Evolutionary conservation across 192 early-diverging fungal species (phyloP), one percentile per base, ranked within the genome.

Genomic region (Gaertneriomyces semiglobifer): DNA sequence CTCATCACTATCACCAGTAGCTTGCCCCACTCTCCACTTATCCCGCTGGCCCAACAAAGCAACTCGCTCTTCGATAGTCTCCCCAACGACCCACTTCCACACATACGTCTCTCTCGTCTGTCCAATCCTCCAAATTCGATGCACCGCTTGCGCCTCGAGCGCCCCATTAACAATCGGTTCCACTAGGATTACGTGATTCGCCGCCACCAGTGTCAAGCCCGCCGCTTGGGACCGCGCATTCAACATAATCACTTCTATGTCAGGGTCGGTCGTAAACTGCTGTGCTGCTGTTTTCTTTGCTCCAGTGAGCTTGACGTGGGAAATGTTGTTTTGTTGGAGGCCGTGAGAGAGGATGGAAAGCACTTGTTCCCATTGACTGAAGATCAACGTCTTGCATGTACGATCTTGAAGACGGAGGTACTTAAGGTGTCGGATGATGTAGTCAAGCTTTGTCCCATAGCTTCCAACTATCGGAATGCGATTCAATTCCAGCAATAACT

Each of bases 361-460:
- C 7, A 84, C 78, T 25, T 72, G 56, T 25, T 76, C 77, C 80
- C 80, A 84, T 47, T 84, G 83, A 16, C 78, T 80, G 64, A 84
- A 84, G 19, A 82, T 38, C n/a, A 84, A 60, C 5, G 58, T 46
- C 63, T 80, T 80, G 39, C 72, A 65, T 0, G 51, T 61, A 18
- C 76, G 76, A 57, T 76, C 73, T 12, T 55, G 46, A 38, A 2
- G 6, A 7, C 48, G 52, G 59, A 84, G 44, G 56, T 71, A 60
- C 4, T 70, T 44, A 5, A 84, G 50, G 65, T 84, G 83, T 20
- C 66, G 58, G 51, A 83, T 44, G 9, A 84, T 57, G 42, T 67
- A 60, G 68, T 84, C 83, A 19, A 83, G 62, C 54, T 84, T 84
- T 3, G 76, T 74, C 53, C 83, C 83, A 57, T 63, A 82, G 7